phyloP scores from a whole-genome alignment of 805 yeast species.

The Saccharomycopsis sp. region DNA sequence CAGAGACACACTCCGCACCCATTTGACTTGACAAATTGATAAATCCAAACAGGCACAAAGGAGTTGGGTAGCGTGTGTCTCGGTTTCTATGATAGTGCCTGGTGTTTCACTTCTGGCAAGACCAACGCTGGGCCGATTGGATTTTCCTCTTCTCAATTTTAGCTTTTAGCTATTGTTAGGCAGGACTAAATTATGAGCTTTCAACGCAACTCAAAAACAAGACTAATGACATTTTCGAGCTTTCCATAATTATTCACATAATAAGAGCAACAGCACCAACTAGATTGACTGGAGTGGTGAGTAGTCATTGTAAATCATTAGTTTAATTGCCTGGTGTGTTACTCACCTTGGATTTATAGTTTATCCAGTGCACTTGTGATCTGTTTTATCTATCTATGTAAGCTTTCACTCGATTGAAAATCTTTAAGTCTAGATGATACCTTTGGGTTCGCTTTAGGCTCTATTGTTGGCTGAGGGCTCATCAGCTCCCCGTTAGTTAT shows the following conservation, averaged over 20 bases:
- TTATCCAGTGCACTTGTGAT: neutral
- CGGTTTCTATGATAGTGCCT: neutral
- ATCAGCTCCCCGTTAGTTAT: neutral
- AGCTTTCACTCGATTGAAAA: neutral
- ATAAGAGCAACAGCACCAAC: neutral
- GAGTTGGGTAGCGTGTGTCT: neutral
- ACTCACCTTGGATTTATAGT: neutral
- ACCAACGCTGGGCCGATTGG: neutral
- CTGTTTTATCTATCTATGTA: neutral
- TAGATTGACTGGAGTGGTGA: neutral
- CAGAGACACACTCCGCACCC: neutral
- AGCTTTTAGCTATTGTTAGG: neutral
- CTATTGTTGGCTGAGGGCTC: neutral
- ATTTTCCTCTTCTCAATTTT: neutral
- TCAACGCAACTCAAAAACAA: neutral
- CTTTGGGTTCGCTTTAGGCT: neutral
- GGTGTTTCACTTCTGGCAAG: neutral
- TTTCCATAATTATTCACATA: neutral
- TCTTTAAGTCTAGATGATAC: neutral
- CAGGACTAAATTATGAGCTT: neutral
- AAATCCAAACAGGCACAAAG: neutral
- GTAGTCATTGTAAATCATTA: neutral
- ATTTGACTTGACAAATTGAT: neutral
- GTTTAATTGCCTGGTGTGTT: neutral
- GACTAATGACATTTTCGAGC: neutral